A percentile compares a stretch with the other conserved stretches of the same genome.
phyloP scores from a whole-genome alignment of 352 stramenopile genomes.

The Globisporangium carolinianum region DNA sequence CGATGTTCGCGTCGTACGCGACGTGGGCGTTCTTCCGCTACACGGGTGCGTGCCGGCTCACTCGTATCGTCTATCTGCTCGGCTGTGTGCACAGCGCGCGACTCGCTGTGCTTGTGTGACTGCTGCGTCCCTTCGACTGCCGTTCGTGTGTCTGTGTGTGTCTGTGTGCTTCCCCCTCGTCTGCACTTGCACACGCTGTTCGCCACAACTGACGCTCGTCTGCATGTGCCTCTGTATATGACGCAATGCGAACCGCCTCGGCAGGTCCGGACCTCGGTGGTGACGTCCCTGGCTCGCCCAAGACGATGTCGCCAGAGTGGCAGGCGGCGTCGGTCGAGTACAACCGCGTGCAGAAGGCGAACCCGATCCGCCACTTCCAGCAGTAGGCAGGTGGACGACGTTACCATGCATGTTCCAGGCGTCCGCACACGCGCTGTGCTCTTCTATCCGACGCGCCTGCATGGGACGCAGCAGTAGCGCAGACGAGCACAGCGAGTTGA shows the following conservation, averaged over 20 bases:
- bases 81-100: neutral
- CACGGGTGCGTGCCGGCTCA: constrained; percentile 32
- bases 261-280: constrained; percentile 62
- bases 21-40: constrained; percentile 52
- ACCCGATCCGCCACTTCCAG: constrained; percentile 80
- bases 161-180: constrained; percentile 1
- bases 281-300: constrained; percentile 34
- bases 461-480: too few species aligned
- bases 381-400: constrained; percentile 37
- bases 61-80: too few species aligned
- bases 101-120: neutral
- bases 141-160: neutral
- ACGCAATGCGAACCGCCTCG: neutral
- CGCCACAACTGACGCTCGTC: too few species aligned
- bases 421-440: neutral
- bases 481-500: too few species aligned
- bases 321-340: constrained; percentile 68
- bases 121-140: neutral
- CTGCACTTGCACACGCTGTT: neutral
- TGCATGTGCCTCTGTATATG: too few species aligned
- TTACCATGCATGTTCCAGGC: constrained; percentile 7
- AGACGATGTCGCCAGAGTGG: constrained; percentile 77
- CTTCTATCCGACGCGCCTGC: neutral
- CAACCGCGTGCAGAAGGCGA: constrained; percentile 73
- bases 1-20: constrained; percentile 34